Conservation (phyloP, 139 green algal genomes). For the Mesotaenium endlicherianum region DNA sequence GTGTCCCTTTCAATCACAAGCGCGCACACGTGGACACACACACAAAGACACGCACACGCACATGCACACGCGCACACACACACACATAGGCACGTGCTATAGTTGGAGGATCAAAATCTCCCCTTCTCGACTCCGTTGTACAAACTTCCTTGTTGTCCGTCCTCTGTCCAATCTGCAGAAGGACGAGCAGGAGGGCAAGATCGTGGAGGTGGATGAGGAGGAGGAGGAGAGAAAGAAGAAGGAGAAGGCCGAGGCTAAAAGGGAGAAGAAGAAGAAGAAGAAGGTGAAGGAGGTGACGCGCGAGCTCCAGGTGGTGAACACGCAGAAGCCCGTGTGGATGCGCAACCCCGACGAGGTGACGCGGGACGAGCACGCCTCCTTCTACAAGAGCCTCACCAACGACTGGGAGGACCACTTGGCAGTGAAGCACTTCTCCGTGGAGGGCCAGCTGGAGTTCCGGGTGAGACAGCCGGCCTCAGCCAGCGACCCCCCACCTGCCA, state of each 20-base stretch:
- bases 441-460: constrained; percentile 76
- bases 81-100: too few relatives aligned
- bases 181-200: constrained; percentile 81
- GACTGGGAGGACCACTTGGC: constrained; percentile 98
- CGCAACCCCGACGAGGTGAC: constrained; percentile 93
- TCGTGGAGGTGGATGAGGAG: constrained; percentile 66
- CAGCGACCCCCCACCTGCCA: too few relatives aligned
- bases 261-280: constrained; percentile 52
- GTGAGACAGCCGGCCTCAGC: too few relatives aligned
- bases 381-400: constrained; percentile 98
- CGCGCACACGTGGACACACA: too few relatives aligned
- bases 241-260: too few relatives aligned
- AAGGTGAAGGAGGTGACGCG: constrained; percentile 94
- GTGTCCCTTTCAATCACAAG: too few relatives aligned
- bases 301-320: constrained; percentile 98
- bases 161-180: too few relatives aligned
- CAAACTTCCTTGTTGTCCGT: too few relatives aligned
- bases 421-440: constrained; percentile 96
- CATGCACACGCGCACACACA: too few relatives aligned
- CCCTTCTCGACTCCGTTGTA: too few relatives aligned
- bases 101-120: too few relatives aligned
- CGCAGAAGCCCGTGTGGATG: constrained; percentile 99
- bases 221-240: constrained; percentile 72
- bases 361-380: constrained; percentile 90
- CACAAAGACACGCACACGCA: too few relatives aligned